Evolutionary conservation across 768 basidiomycete genomes (phyloP).

Genomic region (Lentinula raphanica): DNA sequence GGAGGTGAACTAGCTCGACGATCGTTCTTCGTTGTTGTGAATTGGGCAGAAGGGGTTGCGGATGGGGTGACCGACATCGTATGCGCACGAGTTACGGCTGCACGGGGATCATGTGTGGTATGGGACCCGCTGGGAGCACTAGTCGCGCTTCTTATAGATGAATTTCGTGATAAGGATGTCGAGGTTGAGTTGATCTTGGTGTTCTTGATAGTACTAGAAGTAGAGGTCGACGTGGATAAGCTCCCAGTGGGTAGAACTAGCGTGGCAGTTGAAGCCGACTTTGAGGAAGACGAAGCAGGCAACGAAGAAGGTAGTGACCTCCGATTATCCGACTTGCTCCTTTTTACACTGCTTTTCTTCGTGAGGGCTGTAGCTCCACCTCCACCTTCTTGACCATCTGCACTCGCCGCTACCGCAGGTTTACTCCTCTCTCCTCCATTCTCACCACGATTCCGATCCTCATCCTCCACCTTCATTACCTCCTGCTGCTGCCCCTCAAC

Average conservation of each 20-base stretch:
- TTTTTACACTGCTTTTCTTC: constrained; percentile 2
- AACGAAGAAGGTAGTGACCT: background rate
- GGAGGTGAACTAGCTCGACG: constrained; percentile 15
- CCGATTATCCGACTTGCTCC: background rate
- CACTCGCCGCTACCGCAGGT: background rate
- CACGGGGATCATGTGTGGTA: background rate
- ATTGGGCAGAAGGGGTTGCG: background rate
- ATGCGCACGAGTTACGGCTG: background rate
- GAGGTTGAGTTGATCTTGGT: background rate
- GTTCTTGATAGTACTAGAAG: background rate
- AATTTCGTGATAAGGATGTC: constrained; percentile 21
- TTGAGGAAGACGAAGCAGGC: background rate
- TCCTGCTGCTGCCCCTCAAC: constrained; percentile 16
- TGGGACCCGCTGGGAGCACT: constrained; percentile 20
- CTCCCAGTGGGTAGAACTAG: background rate
- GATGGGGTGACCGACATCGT: background rate
- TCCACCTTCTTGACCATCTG: background rate
- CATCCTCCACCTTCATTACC: background rate
- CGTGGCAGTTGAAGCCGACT: background rate
- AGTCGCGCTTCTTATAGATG: constrained; percentile 26
- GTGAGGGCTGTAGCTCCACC: background rate
- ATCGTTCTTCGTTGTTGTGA: constrained; percentile 8
- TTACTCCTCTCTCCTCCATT: background rate
- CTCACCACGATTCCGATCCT: constrained; percentile 6
- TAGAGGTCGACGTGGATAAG: background rate